phyloP scores from a whole-genome alignment of 192 early-diverging fungal species.

The Diversispora epigaea region DNA sequence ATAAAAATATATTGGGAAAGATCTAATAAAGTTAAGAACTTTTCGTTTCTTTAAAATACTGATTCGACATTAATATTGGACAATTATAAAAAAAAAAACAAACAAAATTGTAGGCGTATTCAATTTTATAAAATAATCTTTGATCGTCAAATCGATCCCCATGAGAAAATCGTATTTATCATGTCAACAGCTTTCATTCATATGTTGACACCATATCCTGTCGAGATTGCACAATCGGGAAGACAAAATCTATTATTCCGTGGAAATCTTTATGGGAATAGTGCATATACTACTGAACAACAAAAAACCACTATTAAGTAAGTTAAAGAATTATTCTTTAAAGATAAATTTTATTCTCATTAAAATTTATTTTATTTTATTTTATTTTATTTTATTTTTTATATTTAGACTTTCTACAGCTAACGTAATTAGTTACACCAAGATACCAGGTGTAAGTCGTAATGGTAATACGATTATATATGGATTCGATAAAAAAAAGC shows the following conservation, averaged over 20 bases:
- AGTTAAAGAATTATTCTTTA: constrained; percentile 26
- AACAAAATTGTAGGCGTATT: constrained; percentile 29
- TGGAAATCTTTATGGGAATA: constrained; percentile 61
- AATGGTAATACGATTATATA: constrained; percentile 65
- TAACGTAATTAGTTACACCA: constrained; percentile 43
- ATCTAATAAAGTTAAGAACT: neutral
- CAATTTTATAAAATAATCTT: constrained; percentile 54
- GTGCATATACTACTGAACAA: constrained; percentile 68
- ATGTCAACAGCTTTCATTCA: constrained; percentile 52
- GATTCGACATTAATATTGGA: neutral
- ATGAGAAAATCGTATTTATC: constrained; percentile 60
- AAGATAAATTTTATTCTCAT: neutral
- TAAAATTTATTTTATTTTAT: neutral
- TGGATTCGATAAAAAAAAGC: constrained; percentile 57
- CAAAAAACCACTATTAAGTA: constrained; percentile 81
- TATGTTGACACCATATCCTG: constrained; percentile 53
- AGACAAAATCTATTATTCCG: constrained; percentile 66
- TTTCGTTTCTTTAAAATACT: neutral
- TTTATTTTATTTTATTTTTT: neutral
- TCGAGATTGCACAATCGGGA: constrained; percentile 58
- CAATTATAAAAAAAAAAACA: no score
- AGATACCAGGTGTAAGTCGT: constrained; percentile 41
- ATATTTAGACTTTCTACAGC: constrained; percentile 38
- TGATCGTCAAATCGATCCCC: constrained; percentile 46
- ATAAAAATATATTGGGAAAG: neutral